These are phyloP conservation scores for Colletotrichum tabaci DNA, from an alignment of 2,329 filamentous ascomycete species.

Conservation along the genomic window DNA sequence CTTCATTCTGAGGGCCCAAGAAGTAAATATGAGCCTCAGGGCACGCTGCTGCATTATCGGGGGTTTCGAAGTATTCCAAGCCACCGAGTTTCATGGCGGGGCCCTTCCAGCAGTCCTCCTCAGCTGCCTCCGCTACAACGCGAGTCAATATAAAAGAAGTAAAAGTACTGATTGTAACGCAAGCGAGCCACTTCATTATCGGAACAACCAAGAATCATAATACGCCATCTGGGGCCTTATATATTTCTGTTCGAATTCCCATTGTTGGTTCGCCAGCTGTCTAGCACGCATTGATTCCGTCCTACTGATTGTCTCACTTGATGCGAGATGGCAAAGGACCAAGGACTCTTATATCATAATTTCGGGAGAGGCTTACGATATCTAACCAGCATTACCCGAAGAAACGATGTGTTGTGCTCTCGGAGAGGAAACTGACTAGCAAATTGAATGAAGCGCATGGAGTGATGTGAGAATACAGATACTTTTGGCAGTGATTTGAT, in stretches of 20 bases:
- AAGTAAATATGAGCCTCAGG: constrained; percentile 5
- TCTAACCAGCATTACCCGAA: background rate
- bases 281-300: background rate
- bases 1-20: background rate
- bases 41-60: background rate
- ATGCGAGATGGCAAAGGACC: too few species aligned
- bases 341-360: background rate
- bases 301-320: too few species aligned
- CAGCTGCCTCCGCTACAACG: background rate
- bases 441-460: background rate
- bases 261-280: background rate
- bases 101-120: constrained; percentile 9
- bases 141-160: background rate
- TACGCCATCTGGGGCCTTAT: background rate
- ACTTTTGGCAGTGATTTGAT: background rate
- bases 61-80: constrained; percentile 6
- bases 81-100: background rate
- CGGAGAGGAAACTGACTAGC: background rate
- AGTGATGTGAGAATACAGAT: background rate
- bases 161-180: background rate
- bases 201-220: background rate
- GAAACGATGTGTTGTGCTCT: background rate
- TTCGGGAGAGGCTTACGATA: background rate
- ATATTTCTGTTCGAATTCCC: background rate
- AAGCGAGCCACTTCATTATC: background rate